These are phyloP conservation scores for Penicillium sp. DNA, from an alignment of 2,329 filamentous ascomycete species.

Conservation along the genomic window DNA sequence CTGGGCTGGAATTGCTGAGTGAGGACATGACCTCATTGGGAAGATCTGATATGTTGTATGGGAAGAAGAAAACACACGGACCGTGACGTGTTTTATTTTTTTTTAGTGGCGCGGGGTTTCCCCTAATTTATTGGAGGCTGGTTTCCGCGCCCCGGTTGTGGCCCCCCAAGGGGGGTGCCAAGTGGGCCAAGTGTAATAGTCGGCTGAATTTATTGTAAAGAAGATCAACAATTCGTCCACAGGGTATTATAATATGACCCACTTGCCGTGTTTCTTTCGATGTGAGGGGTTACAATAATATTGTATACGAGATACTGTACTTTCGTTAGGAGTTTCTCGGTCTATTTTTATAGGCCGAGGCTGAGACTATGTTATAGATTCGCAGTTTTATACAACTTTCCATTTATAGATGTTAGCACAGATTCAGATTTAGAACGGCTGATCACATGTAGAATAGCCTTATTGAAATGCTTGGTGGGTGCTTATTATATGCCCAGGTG, in stretches of 20 bases:
- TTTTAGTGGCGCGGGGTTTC: conserved; percentile 5
- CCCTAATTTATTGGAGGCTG: not conserved
- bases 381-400: not conserved
- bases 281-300: not conserved
- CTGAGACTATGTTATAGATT: not conserved
- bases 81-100: not conserved
- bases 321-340: too few relatives aligned
- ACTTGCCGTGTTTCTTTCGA: conserved; percentile 2
- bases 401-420: too few relatives aligned
- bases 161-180: conserved; percentile 8
- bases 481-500: not conserved
- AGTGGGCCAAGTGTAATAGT: conserved; percentile 6
- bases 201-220: not conserved
- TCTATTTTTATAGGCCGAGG: not conserved
- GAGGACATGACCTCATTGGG: conserved; percentile 23
- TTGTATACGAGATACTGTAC: not conserved
- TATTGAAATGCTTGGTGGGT: not conserved
- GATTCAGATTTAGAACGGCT: not conserved
- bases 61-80: conserved; percentile 5
- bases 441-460: not conserved
- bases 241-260: not conserved
- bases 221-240: not conserved
- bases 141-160: not conserved
- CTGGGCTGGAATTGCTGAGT: conserved; percentile 27
- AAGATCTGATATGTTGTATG: conserved; percentile 7